phyloP scores from a whole-genome alignment of 2,329 filamentous ascomycete genomes.

The Setomelanomma holmii region DNA sequence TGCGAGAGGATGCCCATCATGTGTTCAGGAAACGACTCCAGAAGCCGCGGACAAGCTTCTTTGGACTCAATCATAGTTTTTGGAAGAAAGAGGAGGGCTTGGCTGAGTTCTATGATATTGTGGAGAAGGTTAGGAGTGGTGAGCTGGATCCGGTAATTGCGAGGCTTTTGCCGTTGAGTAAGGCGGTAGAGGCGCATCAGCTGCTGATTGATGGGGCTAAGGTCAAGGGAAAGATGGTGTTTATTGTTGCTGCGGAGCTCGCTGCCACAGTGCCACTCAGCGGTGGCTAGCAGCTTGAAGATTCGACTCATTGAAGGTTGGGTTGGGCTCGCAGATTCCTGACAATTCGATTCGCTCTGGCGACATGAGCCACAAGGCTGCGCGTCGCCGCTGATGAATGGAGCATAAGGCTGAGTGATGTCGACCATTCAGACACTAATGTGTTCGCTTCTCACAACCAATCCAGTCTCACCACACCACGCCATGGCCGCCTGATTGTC shows the following conservation, averaged over 20 bases:
- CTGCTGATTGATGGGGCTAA: conserved; percentile 9
- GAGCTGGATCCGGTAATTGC: conserved; percentile 9
- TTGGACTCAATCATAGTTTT: conserved; percentile 4
- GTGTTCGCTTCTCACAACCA: too few species aligned
- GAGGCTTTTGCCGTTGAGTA: conserved; percentile 9
- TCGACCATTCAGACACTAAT: too few species aligned
- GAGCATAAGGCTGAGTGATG: too few species aligned
- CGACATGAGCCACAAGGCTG: too few species aligned
- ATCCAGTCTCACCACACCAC: too few species aligned
- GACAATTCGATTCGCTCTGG: too few species aligned
- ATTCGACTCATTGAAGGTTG: too few species aligned
- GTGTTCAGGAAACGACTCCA: conserved; percentile 4
- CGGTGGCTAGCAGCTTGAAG: too few species aligned
- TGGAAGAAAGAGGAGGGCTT: conserved; percentile 6
- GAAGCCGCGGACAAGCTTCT: conserved; percentile 9
- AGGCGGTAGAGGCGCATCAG: conserved; percentile 11
- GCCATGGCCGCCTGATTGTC: too few species aligned
- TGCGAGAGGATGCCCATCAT: neutral
- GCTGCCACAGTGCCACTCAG: too few species aligned
- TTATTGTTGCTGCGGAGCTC: conserved; percentile 9
- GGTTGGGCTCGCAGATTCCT: too few species aligned
- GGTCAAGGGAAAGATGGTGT: conserved; percentile 14
- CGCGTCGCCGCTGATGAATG: too few species aligned
- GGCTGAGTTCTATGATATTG: conserved; percentile 9
- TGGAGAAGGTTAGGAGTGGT: conserved; percentile 11